Evolutionary conservation across 2,329 filamentous ascomycete species (phyloP).

Genomic region (Aspergillus sp.): DNA sequence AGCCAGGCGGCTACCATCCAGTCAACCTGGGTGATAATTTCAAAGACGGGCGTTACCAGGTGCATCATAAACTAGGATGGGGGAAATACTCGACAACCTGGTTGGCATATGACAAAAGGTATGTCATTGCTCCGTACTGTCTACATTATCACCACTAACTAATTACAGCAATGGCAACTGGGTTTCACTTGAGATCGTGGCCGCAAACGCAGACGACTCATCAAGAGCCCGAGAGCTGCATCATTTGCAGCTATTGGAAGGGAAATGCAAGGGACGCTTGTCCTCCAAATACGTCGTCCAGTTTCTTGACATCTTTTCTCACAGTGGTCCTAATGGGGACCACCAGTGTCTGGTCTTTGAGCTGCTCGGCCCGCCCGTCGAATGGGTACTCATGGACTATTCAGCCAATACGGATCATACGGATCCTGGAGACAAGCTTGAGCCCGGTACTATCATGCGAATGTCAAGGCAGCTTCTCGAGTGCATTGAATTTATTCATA

Average conservation of each 20-base stretch:
- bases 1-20: constrained; percentile 39
- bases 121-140: constrained; percentile 2
- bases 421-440: constrained; percentile 12
- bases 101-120: constrained; percentile 34
- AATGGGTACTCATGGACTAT: constrained; percentile 18
- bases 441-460: constrained; percentile 16
- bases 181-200: constrained; percentile 30
- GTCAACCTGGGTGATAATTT: constrained; percentile 38
- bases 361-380: constrained; percentile 24
- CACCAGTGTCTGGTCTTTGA: constrained; percentile 31
- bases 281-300: constrained; percentile 20
- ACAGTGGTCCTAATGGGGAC: constrained; percentile 27
- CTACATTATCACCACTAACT: constrained; percentile 10
- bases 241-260: constrained; percentile 10
- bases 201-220: constrained; percentile 13
- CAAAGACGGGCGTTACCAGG: constrained; percentile 34
- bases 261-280: constrained; percentile 6
- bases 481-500: constrained; percentile 22
- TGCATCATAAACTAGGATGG: constrained; percentile 42
- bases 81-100: constrained; percentile 43
- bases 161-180: constrained; percentile 11
- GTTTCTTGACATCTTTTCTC: constrained; percentile 25
- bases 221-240: constrained; percentile 13
- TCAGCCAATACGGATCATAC: background rate
- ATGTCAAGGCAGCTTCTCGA: constrained; percentile 23